Base-by-base conservation (phyloP, 805 yeast species). In the Myxozyma vanderwaltii region DNA sequence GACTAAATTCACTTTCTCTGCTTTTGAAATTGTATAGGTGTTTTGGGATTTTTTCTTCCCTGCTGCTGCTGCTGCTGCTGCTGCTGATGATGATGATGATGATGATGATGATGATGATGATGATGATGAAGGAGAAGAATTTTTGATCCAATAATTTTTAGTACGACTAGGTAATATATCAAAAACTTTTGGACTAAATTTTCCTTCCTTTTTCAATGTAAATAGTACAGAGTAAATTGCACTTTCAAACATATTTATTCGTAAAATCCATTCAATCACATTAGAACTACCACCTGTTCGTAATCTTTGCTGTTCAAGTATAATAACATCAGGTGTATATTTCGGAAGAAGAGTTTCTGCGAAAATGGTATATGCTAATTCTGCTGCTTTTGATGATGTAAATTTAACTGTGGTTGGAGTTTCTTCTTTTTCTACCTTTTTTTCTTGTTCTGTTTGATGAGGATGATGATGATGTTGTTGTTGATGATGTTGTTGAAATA, bases 231-330 rank as follows among this genome's bases (percentile, higher is more conserved):
- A 68, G 56, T 67, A 66, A 1, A 79, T 29, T 72, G 77, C 76
- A 19, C 73, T 69, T 63, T 82, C 86, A 43, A 82, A 62, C 40
- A 80, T 75, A 56, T 81, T 82, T 2, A 81, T 76, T 55, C 77
- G 75, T 24, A 82, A 63, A 3, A 82, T 76, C 62, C 79, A 77
- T 54, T 82, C 85, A n/a, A 78, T 64, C 1, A 82, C 77, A 15
- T 66, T 69, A 15, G 71, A 71, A 2, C 78, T 73, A 0, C 83
- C 78, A 65, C 68, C 71, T 0, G 81, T 75, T 56, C 86, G 71
- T 29, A 76, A 74, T 46, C 86, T 66, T 65, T 82, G 86, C 58
- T 83, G 67, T 65, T 82, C 86, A 4, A 82, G 70, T 10, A 81
- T 64, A 3, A 79, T 73, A 1, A 77, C 61, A 60, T 79, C 77